phyloP scores from a whole-genome alignment of 768 basidiomycete species.

The Clathrus columnatus region DNA sequence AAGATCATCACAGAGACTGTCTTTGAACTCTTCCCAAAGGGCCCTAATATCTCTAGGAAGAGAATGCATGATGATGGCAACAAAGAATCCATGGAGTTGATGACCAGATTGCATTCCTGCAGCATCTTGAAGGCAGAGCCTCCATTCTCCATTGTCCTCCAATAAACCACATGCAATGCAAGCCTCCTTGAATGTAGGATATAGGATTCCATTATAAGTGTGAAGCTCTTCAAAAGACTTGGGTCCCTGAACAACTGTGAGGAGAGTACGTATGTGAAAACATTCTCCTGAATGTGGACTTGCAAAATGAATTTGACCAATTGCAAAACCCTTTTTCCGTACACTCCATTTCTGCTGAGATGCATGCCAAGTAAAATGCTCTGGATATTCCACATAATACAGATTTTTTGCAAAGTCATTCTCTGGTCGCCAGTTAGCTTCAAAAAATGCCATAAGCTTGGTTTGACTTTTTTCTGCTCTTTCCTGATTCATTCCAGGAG shows the following conservation, averaged over 20 bases:
- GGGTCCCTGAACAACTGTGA: conserved; percentile 31
- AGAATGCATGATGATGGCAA: conserved; percentile 26
- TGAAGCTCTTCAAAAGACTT: conserved; percentile 17
- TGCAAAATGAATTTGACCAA: conserved; percentile 35
- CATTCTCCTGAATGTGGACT: conserved; percentile 20
- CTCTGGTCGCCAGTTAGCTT: conserved; percentile 15
- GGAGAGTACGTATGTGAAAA: conserved; percentile 33
- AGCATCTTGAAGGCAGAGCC: conserved; percentile 33
- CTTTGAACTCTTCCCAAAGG: conserved; percentile 31
- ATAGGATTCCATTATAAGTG: conserved; percentile 11
- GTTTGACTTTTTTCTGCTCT: conserved; percentile 18
- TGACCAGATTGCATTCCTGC: conserved; percentile 29
- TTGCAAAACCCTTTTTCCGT: conserved; percentile 23
- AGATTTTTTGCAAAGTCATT: conserved; percentile 19
- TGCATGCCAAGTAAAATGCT: conserved; percentile 22
- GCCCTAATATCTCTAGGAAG: conserved; percentile 22
- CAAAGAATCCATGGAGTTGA: conserved; percentile 31
- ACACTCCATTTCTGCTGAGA: conserved; percentile 24
- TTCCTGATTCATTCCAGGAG: conserved; percentile 11
- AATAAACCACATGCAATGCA: conserved; percentile 34
- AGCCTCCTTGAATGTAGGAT: conserved; percentile 29
- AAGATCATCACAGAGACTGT: conserved; percentile 35
- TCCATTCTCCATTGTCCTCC: conserved; percentile 34
- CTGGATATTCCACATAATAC: conserved; percentile 34
- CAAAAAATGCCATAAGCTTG: conserved; percentile 25